Percentiles rank a stretch among this genome's conserved stretches.
phyloP scores from a whole-genome alignment of 2,329 filamentous ascomycete genomes.

The Aspergillus transmontanensis region DNA sequence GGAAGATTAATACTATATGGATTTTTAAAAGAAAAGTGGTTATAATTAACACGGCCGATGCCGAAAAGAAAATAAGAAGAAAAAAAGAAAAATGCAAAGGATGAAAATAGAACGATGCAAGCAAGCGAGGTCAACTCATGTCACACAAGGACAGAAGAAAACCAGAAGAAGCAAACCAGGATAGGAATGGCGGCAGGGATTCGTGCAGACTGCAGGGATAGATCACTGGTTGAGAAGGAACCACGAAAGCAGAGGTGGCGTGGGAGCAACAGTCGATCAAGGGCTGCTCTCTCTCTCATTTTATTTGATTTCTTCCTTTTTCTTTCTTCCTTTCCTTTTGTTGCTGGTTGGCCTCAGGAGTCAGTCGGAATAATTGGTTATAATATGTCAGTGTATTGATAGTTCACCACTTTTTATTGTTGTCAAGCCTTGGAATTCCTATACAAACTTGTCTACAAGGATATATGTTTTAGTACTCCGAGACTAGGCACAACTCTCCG shows the following conservation, averaged over 20 bases:
- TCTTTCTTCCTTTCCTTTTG: not conserved
- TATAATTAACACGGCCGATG: no score
- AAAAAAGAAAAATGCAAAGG: not conserved
- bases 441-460: not conserved
- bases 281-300: not conserved
- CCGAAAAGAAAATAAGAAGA: no score
- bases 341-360: not conserved
- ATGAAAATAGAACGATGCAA: conserved; percentile 18
- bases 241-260: conserved; percentile 27
- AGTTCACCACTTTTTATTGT: not conserved
- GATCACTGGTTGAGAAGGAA: conserved; percentile 24
- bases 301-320: not conserved
- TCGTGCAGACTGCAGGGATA: conserved; percentile 21
- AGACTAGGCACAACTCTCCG: not conserved
- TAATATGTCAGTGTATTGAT: not conserved
- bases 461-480: not conserved
- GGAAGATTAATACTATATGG: not conserved
- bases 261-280: conserved; percentile 21
- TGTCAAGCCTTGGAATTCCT: not conserved
- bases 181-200: conserved; percentile 23
- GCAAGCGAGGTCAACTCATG: conserved; percentile 24
- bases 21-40: no score
- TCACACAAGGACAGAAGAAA: conserved; percentile 24
- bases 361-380: not conserved
- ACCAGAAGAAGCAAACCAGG: conserved; percentile 14